phyloP scores from a whole-genome alignment of 2,329 filamentous ascomycete species.

The Epicoccum sorghinum region DNA sequence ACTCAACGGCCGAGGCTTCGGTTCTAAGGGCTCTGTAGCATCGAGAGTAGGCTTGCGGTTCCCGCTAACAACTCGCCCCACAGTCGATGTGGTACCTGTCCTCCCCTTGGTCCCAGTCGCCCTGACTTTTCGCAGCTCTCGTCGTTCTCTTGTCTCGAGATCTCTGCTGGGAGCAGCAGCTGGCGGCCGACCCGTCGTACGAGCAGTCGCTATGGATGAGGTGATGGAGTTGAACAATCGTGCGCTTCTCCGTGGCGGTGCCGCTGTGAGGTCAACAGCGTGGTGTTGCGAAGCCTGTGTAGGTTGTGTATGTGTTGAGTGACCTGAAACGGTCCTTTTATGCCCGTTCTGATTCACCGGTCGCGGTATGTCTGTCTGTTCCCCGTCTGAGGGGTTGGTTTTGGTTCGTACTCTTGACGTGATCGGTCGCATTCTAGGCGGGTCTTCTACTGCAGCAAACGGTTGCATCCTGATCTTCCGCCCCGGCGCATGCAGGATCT shows the following conservation, averaged over 20 bases:
- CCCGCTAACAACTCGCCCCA: conserved; percentile 86
- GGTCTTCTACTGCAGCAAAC: conserved; percentile 42
- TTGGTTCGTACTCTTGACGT: conserved; percentile 48
- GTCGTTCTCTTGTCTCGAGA: conserved; percentile 64
- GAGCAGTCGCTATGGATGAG: conserved; percentile 60
- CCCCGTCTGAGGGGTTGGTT: conserved; percentile 47
- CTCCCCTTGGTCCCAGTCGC: conserved; percentile 73
- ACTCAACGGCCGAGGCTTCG: conserved; percentile 52
- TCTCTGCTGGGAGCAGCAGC: conserved; percentile 60
- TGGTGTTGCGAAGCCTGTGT: conserved; percentile 30
- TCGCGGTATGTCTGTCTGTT: conserved; percentile 46
- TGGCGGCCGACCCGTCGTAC: conserved; percentile 68
- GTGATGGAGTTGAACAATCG: conserved; percentile 58
- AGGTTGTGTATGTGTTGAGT: conserved; percentile 55
- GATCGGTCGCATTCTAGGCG: conserved; percentile 48
- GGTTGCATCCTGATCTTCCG: conserved; percentile 48
- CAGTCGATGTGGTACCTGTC: conserved; percentile 68
- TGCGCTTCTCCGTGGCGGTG: conserved; percentile 53
- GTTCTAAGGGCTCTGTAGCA: conserved; percentile 73
- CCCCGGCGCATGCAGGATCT: conserved; percentile 57
- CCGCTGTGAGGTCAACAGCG: conserved; percentile 49
- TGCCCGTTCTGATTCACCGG: conserved; percentile 62
- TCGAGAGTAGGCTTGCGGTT: conserved; percentile 78
- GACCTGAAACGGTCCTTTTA: conserved; percentile 92
- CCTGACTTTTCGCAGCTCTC: conserved; percentile 84